These are phyloP conservation scores for Adansonia rubrostipa DNA, from an alignment of 441 rosid species.

Conservation along the genomic window DNA sequence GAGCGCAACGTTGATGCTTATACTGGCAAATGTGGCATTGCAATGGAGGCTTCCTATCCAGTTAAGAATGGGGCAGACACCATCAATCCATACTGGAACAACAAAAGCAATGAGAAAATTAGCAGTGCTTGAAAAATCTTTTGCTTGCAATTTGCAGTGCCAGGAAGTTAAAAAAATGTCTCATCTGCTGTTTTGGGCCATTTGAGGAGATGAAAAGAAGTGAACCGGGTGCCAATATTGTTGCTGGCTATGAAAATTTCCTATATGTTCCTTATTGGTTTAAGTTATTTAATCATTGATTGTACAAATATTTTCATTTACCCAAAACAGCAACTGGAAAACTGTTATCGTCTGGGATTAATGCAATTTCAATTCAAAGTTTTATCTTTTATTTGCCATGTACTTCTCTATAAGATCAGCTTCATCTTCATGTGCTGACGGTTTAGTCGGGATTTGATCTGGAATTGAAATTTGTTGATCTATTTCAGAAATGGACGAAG, in stretches of 20 bases:
- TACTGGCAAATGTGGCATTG: conserved; percentile 67
- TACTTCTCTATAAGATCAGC: not conserved
- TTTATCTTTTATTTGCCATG: not conserved
- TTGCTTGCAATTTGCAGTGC: conserved; percentile 32
- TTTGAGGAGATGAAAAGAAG: not conserved
- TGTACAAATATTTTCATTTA: conserved; percentile 30
- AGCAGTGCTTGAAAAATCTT: conserved; percentile 33
- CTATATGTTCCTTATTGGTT: conserved; percentile 17
- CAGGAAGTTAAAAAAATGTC: conserved; percentile 29
- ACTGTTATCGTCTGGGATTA: not conserved
- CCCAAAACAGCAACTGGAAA: conserved; percentile 4
- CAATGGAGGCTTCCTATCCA: conserved; percentile 75
- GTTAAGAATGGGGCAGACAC: conserved; percentile 51
- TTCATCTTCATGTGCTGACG: not conserved
- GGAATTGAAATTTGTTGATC: not conserved
- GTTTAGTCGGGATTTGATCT: not conserved
- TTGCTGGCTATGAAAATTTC: not conserved
- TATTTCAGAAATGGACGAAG: not conserved
- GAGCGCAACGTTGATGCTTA: conserved; percentile 48
- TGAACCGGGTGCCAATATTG: conserved; percentile 15
- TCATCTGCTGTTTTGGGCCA: not conserved
- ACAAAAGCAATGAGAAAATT: conserved; percentile 22
- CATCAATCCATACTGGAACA: conserved; percentile 18
- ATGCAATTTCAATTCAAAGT: conserved; percentile 25
- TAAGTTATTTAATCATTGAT: conserved; percentile 20